Percentiles rank a stretch among this genome's conserved stretches.
Conservation (phyloP, 306 rosid species). For the Geum urbanum region DNA sequence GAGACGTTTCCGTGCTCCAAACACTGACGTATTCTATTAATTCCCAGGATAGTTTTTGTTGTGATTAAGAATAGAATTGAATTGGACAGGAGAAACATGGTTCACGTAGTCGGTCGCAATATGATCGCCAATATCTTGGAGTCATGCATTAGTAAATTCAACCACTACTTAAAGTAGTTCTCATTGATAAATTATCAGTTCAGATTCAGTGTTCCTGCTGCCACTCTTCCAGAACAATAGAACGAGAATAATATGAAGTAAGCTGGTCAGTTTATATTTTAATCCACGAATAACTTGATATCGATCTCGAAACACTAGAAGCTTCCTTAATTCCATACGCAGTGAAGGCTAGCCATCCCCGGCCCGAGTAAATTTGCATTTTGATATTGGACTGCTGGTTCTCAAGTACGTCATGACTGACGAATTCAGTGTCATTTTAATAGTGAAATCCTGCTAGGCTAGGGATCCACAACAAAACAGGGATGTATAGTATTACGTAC, state of each 20-base stretch:
- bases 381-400: background rate
- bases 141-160: background rate
- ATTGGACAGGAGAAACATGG: background rate
- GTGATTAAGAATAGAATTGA: background rate
- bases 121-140: background rate
- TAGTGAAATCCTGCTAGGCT: background rate
- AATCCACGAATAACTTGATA: background rate
- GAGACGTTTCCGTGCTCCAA: background rate
- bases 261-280: slow-evolving; percentile 1
- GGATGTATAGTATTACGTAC: background rate
- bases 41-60: background rate
- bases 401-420: background rate
- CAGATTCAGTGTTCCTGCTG: background rate
- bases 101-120: slow-evolving; percentile 4
- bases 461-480: background rate
- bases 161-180: slow-evolving; percentile 1
- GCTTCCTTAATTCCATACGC: background rate
- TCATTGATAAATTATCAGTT: background rate
- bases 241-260: background rate
- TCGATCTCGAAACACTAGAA: background rate
- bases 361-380: background rate
- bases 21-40: background rate
- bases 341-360: background rate
- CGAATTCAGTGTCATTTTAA: background rate
- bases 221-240: background rate